Percentiles rank a stretch among this genome's conserved stretches.
Evolutionary conservation across 2,329 filamentous ascomycete species (phyloP).

Genomic region (Helotiales sp.): DNA sequence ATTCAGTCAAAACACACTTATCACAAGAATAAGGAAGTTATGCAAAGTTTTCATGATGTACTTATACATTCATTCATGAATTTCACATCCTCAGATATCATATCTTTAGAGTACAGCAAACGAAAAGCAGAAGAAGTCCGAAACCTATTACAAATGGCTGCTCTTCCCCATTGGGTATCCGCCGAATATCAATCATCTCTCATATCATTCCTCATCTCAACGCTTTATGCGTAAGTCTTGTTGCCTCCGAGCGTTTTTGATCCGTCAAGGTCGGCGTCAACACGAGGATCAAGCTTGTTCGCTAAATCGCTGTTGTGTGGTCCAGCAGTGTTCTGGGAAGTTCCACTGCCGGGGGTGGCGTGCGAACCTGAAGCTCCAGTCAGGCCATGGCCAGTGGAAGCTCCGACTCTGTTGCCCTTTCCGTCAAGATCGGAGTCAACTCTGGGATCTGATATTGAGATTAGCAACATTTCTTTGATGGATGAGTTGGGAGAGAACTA

Average conservation of each 20-base stretch:
- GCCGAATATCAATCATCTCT: background rate
- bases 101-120: background rate
- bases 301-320: conserved; percentile 52
- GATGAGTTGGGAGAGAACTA: background rate
- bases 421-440: conserved; percentile 51
- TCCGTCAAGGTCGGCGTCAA: conserved; percentile 56
- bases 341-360: conserved; percentile 33
- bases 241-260: conserved; percentile 55
- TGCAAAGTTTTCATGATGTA: too few relatives aligned
- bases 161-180: background rate
- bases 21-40: too few relatives aligned
- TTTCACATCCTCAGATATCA: background rate
- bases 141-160: background rate
- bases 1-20: too few relatives aligned
- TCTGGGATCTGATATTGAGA: too few relatives aligned
- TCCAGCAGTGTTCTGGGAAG: conserved; percentile 47
- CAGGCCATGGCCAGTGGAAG: conserved; percentile 25
- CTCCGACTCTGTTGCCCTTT: conserved; percentile 37
- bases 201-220: background rate
- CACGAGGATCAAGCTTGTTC: conserved; percentile 50
- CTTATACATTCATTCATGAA: too few relatives aligned
- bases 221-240: conserved; percentile 44
- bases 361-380: conserved; percentile 35
- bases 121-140: background rate
- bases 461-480: conserved; percentile 40